These are phyloP conservation scores for Neofusicoccum laricinum DNA, from an alignment of 2,329 filamentous ascomycete genomes.

Conservation along the genomic window DNA sequence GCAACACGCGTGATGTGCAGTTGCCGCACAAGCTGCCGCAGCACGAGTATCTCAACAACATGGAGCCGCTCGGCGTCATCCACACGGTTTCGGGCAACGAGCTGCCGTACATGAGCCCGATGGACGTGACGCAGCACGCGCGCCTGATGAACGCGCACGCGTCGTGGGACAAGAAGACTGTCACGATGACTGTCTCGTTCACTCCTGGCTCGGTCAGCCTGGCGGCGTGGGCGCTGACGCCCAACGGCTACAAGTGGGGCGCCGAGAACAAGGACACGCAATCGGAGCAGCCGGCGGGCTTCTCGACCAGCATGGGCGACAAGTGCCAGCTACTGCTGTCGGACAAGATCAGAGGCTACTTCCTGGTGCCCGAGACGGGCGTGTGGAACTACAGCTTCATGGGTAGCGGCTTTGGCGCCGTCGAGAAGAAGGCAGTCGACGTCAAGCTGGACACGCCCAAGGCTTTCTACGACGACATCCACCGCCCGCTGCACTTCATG, in stretches of 20 bases:
- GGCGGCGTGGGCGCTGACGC: slow-evolving; percentile 88
- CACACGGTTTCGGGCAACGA: slow-evolving; percentile 95
- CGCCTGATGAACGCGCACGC: slow-evolving; percentile 81
- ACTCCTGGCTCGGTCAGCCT: slow-evolving; percentile 95
- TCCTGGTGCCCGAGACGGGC: slow-evolving; percentile 86
- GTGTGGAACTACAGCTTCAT: slow-evolving; percentile 99
- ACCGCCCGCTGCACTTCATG: slow-evolving; percentile 92
- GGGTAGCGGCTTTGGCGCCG: slow-evolving; percentile 79
- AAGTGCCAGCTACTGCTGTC: slow-evolving; percentile 93
- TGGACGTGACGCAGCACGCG: slow-evolving; percentile 91
- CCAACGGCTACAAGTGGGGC: slow-evolving; percentile 93
- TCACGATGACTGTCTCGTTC: slow-evolving; percentile 94
- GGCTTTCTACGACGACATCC: slow-evolving; percentile 87
- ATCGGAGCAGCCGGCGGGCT: slow-evolving; percentile 91
- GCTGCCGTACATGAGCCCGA: slow-evolving; percentile 91
- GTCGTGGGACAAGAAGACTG: slow-evolving; percentile 82
- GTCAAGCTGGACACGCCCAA: slow-evolving; percentile 90
- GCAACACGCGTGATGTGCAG: slow-evolving; percentile 87
- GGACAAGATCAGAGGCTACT: slow-evolving; percentile 92
- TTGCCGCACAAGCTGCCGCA: slow-evolving; percentile 86
- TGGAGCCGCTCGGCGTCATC: slow-evolving; percentile 92
- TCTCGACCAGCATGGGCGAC: slow-evolving; percentile 86
- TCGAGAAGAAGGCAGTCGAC: slow-evolving; percentile 87
- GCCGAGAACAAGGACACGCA: slow-evolving; percentile 90
- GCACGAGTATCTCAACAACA: slow-evolving; percentile 79